These are phyloP conservation scores for Manihot esculenta DNA, from an alignment of 441 rosid species.

Conservation along the genomic window DNA sequence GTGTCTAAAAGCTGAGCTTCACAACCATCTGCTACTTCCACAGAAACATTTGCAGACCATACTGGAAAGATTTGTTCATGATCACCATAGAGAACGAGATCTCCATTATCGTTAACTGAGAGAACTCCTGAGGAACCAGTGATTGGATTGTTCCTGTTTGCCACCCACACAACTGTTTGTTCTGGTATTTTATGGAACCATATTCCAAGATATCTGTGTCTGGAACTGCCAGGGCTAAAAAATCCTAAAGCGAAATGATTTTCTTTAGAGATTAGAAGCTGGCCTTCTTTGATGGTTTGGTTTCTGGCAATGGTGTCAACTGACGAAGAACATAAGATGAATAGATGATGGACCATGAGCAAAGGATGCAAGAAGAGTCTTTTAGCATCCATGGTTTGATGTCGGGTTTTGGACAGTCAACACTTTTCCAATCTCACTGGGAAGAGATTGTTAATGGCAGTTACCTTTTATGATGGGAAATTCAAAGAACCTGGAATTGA, in stretches of 20 bases:
- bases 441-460: no score
- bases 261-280: conserved; percentile 10
- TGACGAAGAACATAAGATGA: neutral
- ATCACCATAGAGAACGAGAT: conserved; percentile 14
- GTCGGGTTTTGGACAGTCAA: no score
- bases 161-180: conserved; percentile 21
- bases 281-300: conserved; percentile 10
- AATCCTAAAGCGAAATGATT: conserved; percentile 20
- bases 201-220: conserved; percentile 22
- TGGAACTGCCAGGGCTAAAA: conserved; percentile 20
- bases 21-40: neutral
- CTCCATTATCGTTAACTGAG: neutral
- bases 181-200: conserved; percentile 19
- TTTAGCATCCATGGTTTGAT: no score
- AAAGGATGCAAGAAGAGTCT: neutral
- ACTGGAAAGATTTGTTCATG: neutral
- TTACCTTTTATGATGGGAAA: no score
- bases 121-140: conserved; percentile 9
- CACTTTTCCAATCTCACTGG: no score
- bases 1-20: conserved; percentile 16
- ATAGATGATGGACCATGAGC: neutral
- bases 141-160: conserved; percentile 17
- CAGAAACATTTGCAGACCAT: conserved; percentile 20
- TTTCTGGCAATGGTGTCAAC: neutral
- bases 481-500: no score